A percentile compares a stretch with the other conserved stretches of the same genome.
Conservation (phyloP, 2,329 filamentous ascomycete genomes). For the Botrytis deweyae region DNA sequence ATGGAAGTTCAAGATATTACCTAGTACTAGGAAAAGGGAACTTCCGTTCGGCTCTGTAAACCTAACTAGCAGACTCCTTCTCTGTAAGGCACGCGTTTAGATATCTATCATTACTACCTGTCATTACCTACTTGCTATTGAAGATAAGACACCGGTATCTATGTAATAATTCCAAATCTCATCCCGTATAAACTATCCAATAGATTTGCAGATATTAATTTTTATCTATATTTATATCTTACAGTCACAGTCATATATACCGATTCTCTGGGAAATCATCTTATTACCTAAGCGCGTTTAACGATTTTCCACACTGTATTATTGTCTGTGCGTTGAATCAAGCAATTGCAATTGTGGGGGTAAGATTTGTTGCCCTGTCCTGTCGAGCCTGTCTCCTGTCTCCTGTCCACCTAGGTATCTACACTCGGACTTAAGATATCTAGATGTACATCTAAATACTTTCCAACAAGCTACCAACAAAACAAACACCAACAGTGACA, state of each 20-base stretch:
- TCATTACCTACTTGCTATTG: background rate
- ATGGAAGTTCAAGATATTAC: background rate
- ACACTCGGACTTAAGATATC: background rate
- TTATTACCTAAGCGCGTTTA: background rate
- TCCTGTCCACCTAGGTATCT: background rate
- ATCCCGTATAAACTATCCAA: background rate
- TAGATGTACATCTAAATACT: background rate
- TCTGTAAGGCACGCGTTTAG: background rate
- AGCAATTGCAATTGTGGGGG: slow-evolving; percentile 11
- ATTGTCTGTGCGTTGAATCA: background rate
- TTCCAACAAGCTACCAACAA: slow-evolving; percentile 8
- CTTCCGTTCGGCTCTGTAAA: slow-evolving; percentile 8
- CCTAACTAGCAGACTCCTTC: background rate
- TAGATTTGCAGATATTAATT: background rate
- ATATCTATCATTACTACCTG: background rate
- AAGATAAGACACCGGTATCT: background rate
- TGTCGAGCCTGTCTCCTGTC: too few species aligned
- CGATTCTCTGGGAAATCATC: background rate
- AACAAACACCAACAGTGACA: background rate
- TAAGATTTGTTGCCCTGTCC: background rate
- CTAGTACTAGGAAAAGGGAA: background rate
- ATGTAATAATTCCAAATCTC: background rate
- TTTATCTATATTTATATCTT: background rate
- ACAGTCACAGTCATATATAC: background rate
- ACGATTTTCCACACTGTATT: background rate